Conservation (phyloP, 345 rosid species). For the Salix viminalis region DNA sequence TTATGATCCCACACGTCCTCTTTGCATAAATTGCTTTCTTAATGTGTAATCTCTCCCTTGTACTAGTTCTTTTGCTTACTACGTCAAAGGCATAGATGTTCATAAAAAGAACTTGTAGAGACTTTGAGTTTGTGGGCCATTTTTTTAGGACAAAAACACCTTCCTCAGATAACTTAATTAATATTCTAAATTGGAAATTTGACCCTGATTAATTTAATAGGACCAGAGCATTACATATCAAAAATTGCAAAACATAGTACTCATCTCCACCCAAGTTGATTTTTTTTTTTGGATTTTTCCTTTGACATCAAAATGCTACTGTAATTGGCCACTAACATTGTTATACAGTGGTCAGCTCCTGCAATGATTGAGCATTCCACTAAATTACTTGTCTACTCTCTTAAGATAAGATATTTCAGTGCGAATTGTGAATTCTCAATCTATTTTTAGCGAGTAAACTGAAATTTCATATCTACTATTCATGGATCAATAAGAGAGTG, state of each 20-base stretch:
- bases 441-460: neutral
- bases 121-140: neutral
- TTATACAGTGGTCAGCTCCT: neutral
- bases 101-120: neutral
- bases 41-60: neutral
- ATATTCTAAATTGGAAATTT: slow-evolving; percentile 1
- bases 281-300: neutral
- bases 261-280: neutral
- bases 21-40: neutral
- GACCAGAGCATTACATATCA: neutral
- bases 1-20: neutral
- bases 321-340: neutral
- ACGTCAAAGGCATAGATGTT: neutral
- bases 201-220: neutral
- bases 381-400: neutral
- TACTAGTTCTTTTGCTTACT: neutral
- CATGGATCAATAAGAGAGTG: neutral
- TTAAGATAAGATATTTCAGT: neutral
- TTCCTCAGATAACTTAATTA: too few species aligned
- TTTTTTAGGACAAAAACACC: neutral
- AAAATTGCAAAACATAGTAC: neutral
- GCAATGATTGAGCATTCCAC: neutral
- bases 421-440: neutral
- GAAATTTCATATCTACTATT: neutral
- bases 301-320: neutral